phyloP scores from a whole-genome alignment of 225 moss, liverwort and hornwort species.

The Pleurozium schreberi region DNA sequence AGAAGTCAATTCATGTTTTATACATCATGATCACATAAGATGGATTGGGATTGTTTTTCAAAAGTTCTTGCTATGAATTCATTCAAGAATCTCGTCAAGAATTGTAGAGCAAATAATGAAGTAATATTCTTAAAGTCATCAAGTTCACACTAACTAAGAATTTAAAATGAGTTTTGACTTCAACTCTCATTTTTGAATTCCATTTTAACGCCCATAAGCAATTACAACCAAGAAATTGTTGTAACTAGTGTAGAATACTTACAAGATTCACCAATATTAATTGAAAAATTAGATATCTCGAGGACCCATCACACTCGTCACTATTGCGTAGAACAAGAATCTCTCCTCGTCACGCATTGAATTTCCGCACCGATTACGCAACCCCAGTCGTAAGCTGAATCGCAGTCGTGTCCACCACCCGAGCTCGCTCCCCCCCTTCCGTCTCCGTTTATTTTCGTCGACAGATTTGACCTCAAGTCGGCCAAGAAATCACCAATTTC shows the following conservation, averaged over 20 bases:
- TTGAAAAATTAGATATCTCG: neutral
- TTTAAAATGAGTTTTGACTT: neutral
- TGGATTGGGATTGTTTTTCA: accelerated
- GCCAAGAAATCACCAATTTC: neutral
- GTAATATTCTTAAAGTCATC: neutral
- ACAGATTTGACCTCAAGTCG: neutral
- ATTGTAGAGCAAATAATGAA: neutral
- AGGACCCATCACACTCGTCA: neutral
- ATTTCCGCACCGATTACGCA: neutral
- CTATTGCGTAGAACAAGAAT: neutral
- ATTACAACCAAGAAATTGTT: neutral
- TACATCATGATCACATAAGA: accelerated
- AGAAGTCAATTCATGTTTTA: neutral
- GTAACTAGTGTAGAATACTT: neutral
- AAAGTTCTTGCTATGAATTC: neutral
- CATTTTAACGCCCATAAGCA: neutral
- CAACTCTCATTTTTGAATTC: neutral
- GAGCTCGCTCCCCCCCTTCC: neutral
- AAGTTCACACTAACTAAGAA: neutral
- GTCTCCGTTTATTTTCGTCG: too few relatives aligned
- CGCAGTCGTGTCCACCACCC: neutral
- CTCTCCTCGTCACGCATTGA: neutral
- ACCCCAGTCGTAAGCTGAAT: neutral
- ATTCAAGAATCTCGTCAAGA: neutral
- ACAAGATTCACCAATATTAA: too few relatives aligned